Base-by-base conservation (phyloP, 2,329 filamentous ascomycete species). In the Chaetomiaceae sp. region DNA sequence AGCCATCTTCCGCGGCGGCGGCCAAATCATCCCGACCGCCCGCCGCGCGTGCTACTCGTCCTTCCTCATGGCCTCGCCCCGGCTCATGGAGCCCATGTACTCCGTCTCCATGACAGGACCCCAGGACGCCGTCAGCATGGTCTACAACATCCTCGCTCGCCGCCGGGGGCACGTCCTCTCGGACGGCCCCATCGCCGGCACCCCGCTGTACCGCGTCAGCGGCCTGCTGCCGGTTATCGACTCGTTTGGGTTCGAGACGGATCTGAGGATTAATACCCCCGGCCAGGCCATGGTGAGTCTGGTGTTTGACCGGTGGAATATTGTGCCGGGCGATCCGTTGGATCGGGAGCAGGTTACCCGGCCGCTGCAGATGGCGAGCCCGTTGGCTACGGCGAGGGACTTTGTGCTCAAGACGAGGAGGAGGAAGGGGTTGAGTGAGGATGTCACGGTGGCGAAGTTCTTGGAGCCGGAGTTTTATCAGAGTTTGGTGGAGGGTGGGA, bases 21-120 rank as follows among this genome's bases (percentile, higher is more conserved):
- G 94, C 40, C 94, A 99, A 71, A 95, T 99, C 67, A 99, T 99
- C 68, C 94, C 94, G 42, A 97, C 94, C 1, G 86, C 91, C 54
- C 86, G 94, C 50, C 83, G 94, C 53, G 91, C 94, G 11, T 92
- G 94, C 71, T 99, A 99, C 72, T 92, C 88, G 6, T 94, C 89
- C 15, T 99, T 99, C 77, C 78, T 99, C 44, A 96, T 97, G 90
- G 92, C 94, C 3, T 94, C 89, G 20, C 94, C 94, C 25, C 84
- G 94, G 42, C 80, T 99, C 27, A 97, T 99, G 91, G 94, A 99
- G 71, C 94, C 94, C 1, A 81, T 97, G 42, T 99, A 96, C 73
- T 83, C 87, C 4, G 92, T 92, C 64, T 89, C 88, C 38, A 95
- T 97, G 82, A 94, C 90, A 4, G 92, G 92, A 0, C 91, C 91